These are phyloP conservation scores for Macadamia integrifolia DNA, from an alignment of 164 flowering plant species.

Conservation along the genomic window DNA sequence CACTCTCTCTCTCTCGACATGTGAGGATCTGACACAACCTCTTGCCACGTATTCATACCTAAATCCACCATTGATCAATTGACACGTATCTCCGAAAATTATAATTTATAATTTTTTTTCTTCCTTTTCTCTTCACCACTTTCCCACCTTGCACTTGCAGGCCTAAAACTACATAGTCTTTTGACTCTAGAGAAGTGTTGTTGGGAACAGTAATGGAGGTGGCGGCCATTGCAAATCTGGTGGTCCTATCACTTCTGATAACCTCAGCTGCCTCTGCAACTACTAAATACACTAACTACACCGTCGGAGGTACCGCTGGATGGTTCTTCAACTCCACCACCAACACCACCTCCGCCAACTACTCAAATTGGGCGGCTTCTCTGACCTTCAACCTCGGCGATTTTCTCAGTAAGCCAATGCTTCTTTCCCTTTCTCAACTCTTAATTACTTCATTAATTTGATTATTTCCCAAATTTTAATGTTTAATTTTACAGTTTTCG, in stretches of 20 bases:
- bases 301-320: constrained; percentile 66
- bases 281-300: constrained; percentile 58
- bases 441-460: neutral
- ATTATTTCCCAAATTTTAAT: neutral
- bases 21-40: no score
- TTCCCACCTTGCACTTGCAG: no score
- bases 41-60: no score
- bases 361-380: constrained; percentile 58
- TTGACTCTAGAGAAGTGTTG: no score
- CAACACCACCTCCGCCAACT: constrained; percentile 47
- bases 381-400: constrained; percentile 81
- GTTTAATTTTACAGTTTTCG: constrained; percentile 47
- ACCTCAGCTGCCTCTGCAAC: constrained; percentile 15
- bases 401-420: constrained; percentile 48
- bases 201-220: neutral
- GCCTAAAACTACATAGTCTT: no score
- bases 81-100: no score
- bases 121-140: no score
- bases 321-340: constrained; percentile 67
- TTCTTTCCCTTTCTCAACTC: neutral
- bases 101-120: no score
- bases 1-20: no score
- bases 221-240: constrained; percentile 10
- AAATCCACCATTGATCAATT: no score
- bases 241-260: constrained; percentile 17